A percentile compares a stretch with the other conserved stretches of the same genome.
Evolutionary conservation across 345 rosid species (phyloP).

Genomic region (Eucalyptus fibrosa): DNA sequence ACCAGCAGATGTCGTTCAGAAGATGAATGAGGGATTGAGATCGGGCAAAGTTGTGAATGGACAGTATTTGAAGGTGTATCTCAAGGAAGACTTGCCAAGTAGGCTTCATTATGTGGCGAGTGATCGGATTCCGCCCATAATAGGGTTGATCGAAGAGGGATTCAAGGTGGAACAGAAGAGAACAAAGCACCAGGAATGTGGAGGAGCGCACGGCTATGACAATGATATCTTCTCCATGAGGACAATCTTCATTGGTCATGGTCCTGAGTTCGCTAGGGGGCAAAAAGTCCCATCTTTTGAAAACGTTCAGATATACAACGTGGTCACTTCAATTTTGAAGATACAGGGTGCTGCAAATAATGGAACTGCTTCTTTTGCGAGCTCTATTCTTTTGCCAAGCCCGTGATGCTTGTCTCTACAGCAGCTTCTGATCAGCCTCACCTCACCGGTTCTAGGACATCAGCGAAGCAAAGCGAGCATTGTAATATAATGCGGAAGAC

Average conservation of each 20-base stretch:
- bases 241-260: constrained; percentile 81
- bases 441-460: background rate
- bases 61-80: constrained; percentile 53
- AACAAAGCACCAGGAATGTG: constrained; percentile 49
- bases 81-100: constrained; percentile 71
- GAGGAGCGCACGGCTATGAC: constrained; percentile 92
- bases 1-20: constrained; percentile 42
- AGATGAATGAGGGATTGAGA: constrained; percentile 67
- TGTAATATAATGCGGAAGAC: background rate
- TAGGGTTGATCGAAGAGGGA: constrained; percentile 70
- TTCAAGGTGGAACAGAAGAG: constrained; percentile 67
- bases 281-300: constrained; percentile 85
- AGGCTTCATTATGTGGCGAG: constrained; percentile 66
- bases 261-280: constrained; percentile 70
- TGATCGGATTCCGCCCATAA: constrained; percentile 66
- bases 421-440: background rate
- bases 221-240: constrained; percentile 90
- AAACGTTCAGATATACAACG: constrained; percentile 83
- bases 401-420: background rate
- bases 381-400: constrained; percentile 32
- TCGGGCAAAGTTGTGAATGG: constrained; percentile 79
- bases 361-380: constrained; percentile 44
- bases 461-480: background rate
- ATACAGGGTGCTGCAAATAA: constrained; percentile 72
- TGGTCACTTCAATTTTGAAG: constrained; percentile 71